Conservation (phyloP, 305 asterid species). For the Petunia hybrid region DNA sequence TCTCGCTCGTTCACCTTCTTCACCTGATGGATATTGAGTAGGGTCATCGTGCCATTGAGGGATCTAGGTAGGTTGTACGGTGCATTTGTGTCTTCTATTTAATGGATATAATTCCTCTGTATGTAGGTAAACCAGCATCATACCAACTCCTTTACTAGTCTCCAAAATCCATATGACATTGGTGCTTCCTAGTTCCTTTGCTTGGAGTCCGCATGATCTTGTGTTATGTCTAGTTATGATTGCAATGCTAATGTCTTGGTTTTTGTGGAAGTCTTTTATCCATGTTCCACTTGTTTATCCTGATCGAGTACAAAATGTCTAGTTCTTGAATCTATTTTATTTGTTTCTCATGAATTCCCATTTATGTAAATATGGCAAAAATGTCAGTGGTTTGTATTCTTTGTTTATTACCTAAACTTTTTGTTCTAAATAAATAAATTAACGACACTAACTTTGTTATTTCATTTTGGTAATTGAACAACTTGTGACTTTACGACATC, state of each 20-base stretch:
- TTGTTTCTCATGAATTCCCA: constrained; percentile 21
- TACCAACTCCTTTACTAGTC: background rate
- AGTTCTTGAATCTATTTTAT: background rate
- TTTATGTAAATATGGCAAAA: constrained; percentile 8
- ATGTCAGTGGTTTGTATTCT: background rate
- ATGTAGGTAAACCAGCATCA: background rate
- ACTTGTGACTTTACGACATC: constrained; percentile 11
- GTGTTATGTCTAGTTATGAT: background rate
- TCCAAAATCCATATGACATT: background rate
- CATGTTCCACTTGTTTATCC: background rate
- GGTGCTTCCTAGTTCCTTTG: background rate
- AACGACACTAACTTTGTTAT: background rate
- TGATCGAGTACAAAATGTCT: background rate
- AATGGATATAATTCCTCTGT: background rate
- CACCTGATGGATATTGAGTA: background rate
- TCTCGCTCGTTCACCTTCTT: background rate
- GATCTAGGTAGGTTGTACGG: background rate
- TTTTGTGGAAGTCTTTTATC: background rate
- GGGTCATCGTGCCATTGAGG: background rate
- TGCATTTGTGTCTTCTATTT: background rate
- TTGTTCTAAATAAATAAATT: background rate
- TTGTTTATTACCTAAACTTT: background rate
- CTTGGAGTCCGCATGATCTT: background rate
- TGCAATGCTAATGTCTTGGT: background rate
- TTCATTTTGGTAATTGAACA: constrained; percentile 10